These are phyloP conservation scores for Solanum infundibuliforme DNA, from an alignment of 257 asterid genomes.

Conservation along the genomic window DNA sequence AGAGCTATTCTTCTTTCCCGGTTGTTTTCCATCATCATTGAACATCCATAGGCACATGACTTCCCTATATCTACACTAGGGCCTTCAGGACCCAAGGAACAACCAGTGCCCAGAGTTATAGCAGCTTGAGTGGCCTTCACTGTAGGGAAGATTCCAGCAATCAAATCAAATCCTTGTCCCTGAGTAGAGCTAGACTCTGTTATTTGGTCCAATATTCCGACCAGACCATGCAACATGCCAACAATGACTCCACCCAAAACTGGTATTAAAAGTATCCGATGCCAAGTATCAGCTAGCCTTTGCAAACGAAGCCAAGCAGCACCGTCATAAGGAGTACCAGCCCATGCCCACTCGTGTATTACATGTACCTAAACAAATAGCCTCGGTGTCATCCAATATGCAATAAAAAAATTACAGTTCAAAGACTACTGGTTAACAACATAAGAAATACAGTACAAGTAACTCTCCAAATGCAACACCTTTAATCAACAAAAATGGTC, in stretches of 20 bases:
- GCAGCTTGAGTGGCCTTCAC: constrained; percentile 95
- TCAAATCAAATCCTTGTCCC: constrained; percentile 71
- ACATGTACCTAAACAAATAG: constrained; percentile 61
- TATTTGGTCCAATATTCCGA: constrained; percentile 76
- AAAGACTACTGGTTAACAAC: neutral
- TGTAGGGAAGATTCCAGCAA: constrained; percentile 67
- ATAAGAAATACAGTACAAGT: neutral
- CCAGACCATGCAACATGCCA: constrained; percentile 93
- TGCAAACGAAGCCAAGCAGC: constrained; percentile 98
- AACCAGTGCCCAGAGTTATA: constrained; percentile 82
- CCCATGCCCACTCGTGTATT: constrained; percentile 99
- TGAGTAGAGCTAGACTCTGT: constrained; percentile 62
- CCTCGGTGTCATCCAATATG: neutral
- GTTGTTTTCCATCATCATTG: constrained; percentile 90
- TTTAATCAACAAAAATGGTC: neutral
- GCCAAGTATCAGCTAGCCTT: constrained; percentile 94
- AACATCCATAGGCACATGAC: constrained; percentile 91
- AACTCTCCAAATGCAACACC: neutral
- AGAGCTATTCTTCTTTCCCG: constrained; percentile 96
- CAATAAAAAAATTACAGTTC: neutral
- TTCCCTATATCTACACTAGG: constrained; percentile 98
- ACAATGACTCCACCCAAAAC: constrained; percentile 94
- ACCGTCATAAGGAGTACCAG: constrained; percentile 97
- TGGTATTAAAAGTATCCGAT: constrained; percentile 84
- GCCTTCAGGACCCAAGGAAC: constrained; percentile 99